Percentiles rank a stretch among this genome's conserved stretches.
Conservation (phyloP, 306 rosid genomes). For the Alnus rubra region DNA sequence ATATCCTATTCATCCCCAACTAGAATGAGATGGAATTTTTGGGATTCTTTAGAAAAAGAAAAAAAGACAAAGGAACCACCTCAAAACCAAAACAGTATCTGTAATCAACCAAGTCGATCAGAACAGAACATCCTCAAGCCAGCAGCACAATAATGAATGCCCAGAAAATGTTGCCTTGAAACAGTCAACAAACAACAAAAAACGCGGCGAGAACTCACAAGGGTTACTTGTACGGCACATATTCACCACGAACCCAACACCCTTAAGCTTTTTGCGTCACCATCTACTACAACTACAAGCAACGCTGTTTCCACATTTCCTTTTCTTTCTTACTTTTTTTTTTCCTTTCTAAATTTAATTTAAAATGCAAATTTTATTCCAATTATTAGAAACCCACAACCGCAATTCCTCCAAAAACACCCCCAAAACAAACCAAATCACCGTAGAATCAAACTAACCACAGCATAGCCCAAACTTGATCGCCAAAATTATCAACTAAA, state of each 20-base stretch:
- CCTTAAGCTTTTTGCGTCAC: constrained; percentile 28
- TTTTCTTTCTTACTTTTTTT: neutral
- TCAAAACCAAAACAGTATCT: constrained; percentile 10
- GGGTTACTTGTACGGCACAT: constrained; percentile 44
- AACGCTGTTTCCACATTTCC: constrained; percentile 13
- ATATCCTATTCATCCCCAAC: neutral
- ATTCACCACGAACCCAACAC: constrained; percentile 31
- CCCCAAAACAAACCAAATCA: constrained; percentile 28
- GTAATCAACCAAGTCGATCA: constrained; percentile 31
- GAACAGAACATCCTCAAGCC: constrained; percentile 19
- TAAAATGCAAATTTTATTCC: constrained; percentile 8
- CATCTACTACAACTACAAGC: constrained; percentile 48
- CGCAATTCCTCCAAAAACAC: constrained; percentile 31
- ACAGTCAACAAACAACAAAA: constrained; percentile 32
- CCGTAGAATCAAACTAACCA: constrained; percentile 28
- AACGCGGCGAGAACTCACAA: constrained; percentile 27
- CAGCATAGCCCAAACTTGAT: constrained; percentile 26
- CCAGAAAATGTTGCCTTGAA: constrained; percentile 27
- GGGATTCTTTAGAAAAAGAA: neutral
- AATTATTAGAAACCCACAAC: constrained; percentile 1
- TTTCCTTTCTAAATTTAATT: neutral
- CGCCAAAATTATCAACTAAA: constrained; percentile 10
- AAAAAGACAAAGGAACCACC: constrained; percentile 19
- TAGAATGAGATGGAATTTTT: neutral
- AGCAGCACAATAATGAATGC: constrained; percentile 24